Evolutionary conservation across 2,329 filamentous ascomycete species (phyloP).

Genomic region (Fusarium poae): DNA sequence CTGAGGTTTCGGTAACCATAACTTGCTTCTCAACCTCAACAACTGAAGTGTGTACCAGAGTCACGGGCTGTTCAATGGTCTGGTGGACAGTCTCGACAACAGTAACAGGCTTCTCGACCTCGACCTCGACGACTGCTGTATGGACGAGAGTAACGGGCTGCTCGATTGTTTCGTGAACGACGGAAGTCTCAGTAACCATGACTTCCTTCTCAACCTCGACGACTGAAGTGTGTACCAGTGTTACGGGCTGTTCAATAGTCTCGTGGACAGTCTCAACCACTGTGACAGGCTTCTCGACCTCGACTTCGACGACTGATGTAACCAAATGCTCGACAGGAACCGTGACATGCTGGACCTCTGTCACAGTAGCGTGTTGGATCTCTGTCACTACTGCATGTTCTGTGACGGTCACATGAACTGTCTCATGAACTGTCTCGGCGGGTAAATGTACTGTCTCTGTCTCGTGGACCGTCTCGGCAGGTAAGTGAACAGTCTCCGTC

Average conservation of each 20-base stretch:
- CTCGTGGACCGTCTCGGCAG: constrained; percentile 8
- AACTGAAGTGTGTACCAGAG: constrained; percentile 8
- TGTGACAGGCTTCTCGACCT: constrained; percentile 22
- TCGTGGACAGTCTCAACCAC: constrained; percentile 24
- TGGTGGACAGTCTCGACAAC: constrained; percentile 18
- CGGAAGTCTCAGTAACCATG: constrained; percentile 13
- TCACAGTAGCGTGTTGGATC: constrained; percentile 2
- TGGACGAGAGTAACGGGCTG: constrained; percentile 16
- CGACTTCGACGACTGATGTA: constrained; percentile 9
- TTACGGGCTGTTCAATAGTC: constrained; percentile 13
- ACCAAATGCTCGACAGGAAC: constrained; percentile 26
- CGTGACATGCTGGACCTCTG: constrained; percentile 14
- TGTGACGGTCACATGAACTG: constrained; percentile 17
- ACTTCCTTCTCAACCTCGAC: constrained; percentile 15
- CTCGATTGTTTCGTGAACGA: constrained; percentile 23
- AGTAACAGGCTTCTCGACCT: constrained; percentile 24
- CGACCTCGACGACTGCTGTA: constrained; percentile 6
- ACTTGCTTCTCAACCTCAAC: constrained; percentile 19
- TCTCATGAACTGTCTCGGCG: constrained; percentile 17
- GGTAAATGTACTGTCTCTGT: constrained; percentile 25
- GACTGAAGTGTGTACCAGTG: not conserved
- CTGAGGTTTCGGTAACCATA: constrained; percentile 21
- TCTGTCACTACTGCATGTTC: constrained; percentile 7
- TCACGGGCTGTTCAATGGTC: constrained; percentile 21
- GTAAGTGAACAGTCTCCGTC: constrained; percentile 1